Base-by-base conservation (phyloP, 2,329 filamentous ascomycete genomes). In the Hymenoscyphus linearis region DNA sequence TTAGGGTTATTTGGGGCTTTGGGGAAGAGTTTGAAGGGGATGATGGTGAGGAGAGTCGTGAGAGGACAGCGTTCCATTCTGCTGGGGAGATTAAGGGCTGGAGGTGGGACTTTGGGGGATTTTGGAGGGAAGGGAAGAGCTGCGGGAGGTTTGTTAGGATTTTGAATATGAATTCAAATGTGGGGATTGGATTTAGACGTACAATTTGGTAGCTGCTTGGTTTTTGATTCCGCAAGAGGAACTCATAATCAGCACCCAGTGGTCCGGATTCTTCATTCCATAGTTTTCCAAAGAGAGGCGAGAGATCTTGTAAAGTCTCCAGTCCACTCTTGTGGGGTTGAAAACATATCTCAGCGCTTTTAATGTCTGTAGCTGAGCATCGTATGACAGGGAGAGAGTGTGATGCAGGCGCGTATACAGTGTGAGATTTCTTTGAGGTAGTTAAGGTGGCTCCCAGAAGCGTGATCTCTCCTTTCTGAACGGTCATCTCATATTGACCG, bases 381-480 rank as follows among this genome's bases (percentile, higher is more conserved):
- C 83, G 76, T 36, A 93, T 78, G 0, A 88, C 83, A 0, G 88
- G 88, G 1, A 93, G 74, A 0, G 89, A 85, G 69, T 91, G 85
- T 40, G 86, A 90, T 50, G 82, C 81, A 1, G 89, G 84, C 16
- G 88, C 87, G 71, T 84, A 85, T 16, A 90, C 78, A 77, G 82
- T 85, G 65, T 82, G 76, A 5, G 76, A 70, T 0, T 68, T 72
- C 27, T 79, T 75, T 0, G 79, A 77, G 1, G 80, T 71, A 12
- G 77, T 76, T 3, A 93, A 71, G 6, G 79, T 82, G 6, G 88
- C 85, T 16, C 90, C 89, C 14, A 85, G 81, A 27, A 93, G 73
- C 1, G 83, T 85, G 26, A 89, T 76, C 52, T 85, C 79, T 2
- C 90, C 90, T 58, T 78, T 78, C 9, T 77, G 68, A 0, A 93